Evolutionary conservation across 306 rosid genomes (phyloP).

Genomic region (Glycyrrhiza uralensis): DNA sequence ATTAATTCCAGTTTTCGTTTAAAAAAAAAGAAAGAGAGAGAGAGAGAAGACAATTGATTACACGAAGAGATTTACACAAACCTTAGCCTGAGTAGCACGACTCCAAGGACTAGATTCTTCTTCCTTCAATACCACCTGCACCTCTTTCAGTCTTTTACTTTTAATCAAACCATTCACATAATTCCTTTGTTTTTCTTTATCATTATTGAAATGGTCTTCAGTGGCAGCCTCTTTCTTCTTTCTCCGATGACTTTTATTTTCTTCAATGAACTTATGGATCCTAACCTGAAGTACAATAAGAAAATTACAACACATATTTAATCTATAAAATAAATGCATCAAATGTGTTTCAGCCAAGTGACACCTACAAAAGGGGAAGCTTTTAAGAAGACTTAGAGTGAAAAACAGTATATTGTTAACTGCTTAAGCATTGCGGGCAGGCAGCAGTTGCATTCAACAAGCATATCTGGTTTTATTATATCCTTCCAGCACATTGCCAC

Average conservation of each 20-base stretch:
- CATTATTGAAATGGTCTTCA: conserved; percentile 44
- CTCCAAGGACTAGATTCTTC: conserved; percentile 75
- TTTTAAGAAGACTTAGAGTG: not conserved
- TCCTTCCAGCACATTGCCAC: not conserved
- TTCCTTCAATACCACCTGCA: conserved; percentile 54
- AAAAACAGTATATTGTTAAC: not conserved
- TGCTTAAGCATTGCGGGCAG: not conserved
- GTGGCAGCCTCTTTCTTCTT: conserved; percentile 36
- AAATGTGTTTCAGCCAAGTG: not conserved
- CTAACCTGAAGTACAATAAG: conserved; percentile 50
- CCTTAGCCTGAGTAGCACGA: conserved; percentile 76
- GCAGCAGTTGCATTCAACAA: not conserved
- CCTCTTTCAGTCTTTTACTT: conserved; percentile 60
- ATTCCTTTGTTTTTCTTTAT: conserved; percentile 61
- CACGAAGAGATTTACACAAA: conserved; percentile 22
- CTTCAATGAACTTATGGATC: conserved; percentile 62
- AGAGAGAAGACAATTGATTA: not conserved
- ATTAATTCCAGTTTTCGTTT: conserved; percentile 12
- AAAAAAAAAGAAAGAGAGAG: not conserved
- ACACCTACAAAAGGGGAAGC: not conserved
- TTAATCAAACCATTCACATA: conserved; percentile 58
- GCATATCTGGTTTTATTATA: not conserved
- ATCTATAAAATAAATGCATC: not conserved
- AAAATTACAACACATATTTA: not conserved
- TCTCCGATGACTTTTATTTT: conserved; percentile 42